phyloP scores from a whole-genome alignment of 768 basidiomycete genomes.

The Panellus pusillus region DNA sequence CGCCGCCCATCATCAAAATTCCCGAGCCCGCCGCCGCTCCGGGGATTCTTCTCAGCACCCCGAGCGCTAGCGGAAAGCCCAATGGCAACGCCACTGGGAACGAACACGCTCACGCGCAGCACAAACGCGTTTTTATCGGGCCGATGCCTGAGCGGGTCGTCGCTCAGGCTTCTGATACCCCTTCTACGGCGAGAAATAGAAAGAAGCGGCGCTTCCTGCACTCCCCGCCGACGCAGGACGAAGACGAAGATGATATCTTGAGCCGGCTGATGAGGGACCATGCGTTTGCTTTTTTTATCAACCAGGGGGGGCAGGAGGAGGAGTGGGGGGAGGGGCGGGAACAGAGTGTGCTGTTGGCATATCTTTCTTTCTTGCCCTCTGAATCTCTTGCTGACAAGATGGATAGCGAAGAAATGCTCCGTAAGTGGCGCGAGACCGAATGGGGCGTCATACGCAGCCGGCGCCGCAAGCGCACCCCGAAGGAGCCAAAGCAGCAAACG shows the following conservation, averaged over 20 bases:
- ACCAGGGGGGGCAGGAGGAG: conserved; percentile 60
- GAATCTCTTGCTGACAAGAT: not conserved
- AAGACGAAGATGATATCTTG: conserved; percentile 40
- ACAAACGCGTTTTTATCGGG: conserved; percentile 64
- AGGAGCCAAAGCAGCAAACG: conserved; percentile 22
- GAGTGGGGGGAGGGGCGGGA: conserved; percentile 66
- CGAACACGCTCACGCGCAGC: not conserved
- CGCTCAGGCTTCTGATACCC: conserved; percentile 33
- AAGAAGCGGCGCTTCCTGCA: conserved; percentile 28
- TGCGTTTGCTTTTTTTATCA: conserved; percentile 64
- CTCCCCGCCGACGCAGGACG: conserved; percentile 22
- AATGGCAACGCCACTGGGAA: too few species aligned
- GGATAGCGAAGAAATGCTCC: conserved; percentile 52
- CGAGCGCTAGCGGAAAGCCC: too few species aligned
- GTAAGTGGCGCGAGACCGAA: conserved; percentile 64
- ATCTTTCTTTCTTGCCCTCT: not conserved
- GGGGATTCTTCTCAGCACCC: too few species aligned
- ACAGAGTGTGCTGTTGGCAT: conserved; percentile 35
- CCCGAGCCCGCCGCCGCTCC: too few species aligned
- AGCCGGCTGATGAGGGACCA: conserved; percentile 55
- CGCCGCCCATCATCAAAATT: too few species aligned
- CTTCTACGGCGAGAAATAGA: conserved; percentile 26
- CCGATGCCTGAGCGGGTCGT: conserved; percentile 70
- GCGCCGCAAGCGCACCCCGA: conserved; percentile 30
- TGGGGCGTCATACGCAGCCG: conserved; percentile 54